phyloP scores from a whole-genome alignment of 192 early-diverging fungal genomes.

The Coemansia nantahalensis region DNA sequence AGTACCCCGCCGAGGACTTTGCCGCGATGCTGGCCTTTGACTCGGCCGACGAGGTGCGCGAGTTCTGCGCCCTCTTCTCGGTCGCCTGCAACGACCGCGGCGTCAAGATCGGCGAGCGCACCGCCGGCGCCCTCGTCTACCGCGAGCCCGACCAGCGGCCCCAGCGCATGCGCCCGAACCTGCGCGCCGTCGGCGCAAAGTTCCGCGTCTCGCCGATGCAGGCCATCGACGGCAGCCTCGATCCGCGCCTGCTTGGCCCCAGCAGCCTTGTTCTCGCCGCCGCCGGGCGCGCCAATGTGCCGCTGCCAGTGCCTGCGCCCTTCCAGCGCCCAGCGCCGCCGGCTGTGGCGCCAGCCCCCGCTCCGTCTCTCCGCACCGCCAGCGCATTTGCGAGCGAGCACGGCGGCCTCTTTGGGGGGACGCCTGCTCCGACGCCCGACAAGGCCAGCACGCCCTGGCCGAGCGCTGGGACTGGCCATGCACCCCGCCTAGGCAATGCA shows the following conservation, averaged over 20 bases:
- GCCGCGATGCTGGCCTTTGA: slow-evolving; percentile 62
- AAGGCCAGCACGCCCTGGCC: too few relatives aligned
- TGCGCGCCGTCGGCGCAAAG: slow-evolving; percentile 41
- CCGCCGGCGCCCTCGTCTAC: slow-evolving; percentile 21
- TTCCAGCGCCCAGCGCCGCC: not conserved
- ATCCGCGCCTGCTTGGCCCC: slow-evolving; percentile 9
- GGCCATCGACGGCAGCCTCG: slow-evolving; percentile 25
- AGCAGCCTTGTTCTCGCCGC: too few relatives aligned
- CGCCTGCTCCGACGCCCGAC: not conserved
- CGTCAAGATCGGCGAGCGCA: slow-evolving; percentile 45
- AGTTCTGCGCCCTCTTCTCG: slow-evolving; percentile 32
- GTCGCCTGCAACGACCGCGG: slow-evolving; percentile 15
- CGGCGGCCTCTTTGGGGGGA: slow-evolving; percentile 7
- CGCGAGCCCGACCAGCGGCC: slow-evolving; percentile 26
- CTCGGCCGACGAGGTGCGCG: slow-evolving; percentile 49
- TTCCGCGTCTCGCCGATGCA: slow-evolving; percentile 35
- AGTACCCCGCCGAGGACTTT: slow-evolving; percentile 52
- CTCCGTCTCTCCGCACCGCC: not conserved
- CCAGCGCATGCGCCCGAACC: slow-evolving; percentile 14
- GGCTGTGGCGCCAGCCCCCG: not conserved
- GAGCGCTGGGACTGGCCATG: too few relatives aligned
- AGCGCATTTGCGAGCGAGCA: slow-evolving; percentile 23
- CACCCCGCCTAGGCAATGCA: too few relatives aligned
- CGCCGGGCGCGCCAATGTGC: too few relatives aligned
- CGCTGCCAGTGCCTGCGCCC: not conserved